Evolutionary conservation across 768 basidiomycete genomes (phyloP), one percentile per base, ranked within the genome.

Genomic region (Boletellus emodensis): DNA sequence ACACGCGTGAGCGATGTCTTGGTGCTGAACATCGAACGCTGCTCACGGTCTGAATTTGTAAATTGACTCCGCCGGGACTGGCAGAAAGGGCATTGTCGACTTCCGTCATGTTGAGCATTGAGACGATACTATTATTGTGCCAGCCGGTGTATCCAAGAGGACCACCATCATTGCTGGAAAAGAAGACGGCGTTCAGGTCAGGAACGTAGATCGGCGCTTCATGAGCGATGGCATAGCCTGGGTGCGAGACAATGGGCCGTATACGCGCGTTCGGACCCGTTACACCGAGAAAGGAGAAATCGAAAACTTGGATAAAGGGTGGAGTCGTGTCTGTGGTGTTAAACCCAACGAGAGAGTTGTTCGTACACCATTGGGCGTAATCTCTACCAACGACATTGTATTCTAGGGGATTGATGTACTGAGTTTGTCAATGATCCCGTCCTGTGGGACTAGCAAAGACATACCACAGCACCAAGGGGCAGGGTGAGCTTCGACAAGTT

Each of bases 191-290:
- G 57, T 90, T 78, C 20, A 82, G 83, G 32, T 71, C 73, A 3
- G 81, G 68, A 20, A 80, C 72, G 65, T 82, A 89, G 1, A 90
- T 72, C 0, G 85, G 86, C 3, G 85, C 90, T 67, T 91, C 90
- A 58, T 91, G 88, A 12, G 87, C 87, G 55, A 90, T 81, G 1
- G 84, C 84, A 64, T 82, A 84, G 7, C 75, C 78, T 10, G 77
- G 75, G 51, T 83, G 82, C 8, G 79, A 77, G 0, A 83, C 82
- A 35, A 93, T 77, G 46, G 79, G 66, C 10, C 78, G 75, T 46
- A 91, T 75, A 0, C 75, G 76, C 9, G 88, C 80, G 32, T 71
- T 70, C 9, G 62, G 53, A 1, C 87, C 88, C 3, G 87, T 75
- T 48, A 89, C 70, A 6, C 65, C 51, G 44, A 84, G 70, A 65